Evolutionary conservation across 2,329 filamentous ascomycete species (phyloP), one percentile per base, ranked within the genome.

Genomic region (Cordyceps pruinosa): DNA sequence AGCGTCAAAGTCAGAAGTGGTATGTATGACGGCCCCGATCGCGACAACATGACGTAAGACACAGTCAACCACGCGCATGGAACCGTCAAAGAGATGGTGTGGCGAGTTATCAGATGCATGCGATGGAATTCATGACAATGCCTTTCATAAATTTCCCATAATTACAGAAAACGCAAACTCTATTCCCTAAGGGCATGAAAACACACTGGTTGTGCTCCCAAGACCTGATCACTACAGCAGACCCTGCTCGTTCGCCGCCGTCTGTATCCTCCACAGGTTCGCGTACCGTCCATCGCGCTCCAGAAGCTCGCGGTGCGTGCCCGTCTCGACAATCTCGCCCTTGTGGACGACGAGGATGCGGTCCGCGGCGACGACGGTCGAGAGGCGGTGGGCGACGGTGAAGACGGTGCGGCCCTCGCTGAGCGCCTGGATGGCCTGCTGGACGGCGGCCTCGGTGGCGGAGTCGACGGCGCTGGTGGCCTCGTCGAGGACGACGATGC

Each of bases 281-380:
- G 71, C 67, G 57, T 84, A 84, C 61, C 74, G 75, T 1, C 80
- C 80, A 3, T 72, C 72, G n/a, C 61, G 59, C 21, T 69, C 64
- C 26, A 83, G 63, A 42, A 84, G 66, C 30, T 77, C 72, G 0
- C 70, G 61, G 61, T 83, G 81, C 19, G 72, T 75, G 5, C 82
- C 81, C 32, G 72, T 70, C 64, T 84, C 79, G 23, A 77, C 69
- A 25, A 83, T 72, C 35, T 69, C 67, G 5, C 82, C 82, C 41
- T 76, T 70, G 56, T 79, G 72, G 26, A 84, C 68, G 5, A 83
- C 80, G 45, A 83, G 57, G 41, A 84, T 82, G 51, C 72, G 69
- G 59, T 84, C 78, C 0, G 80, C 75, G 2, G 17, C 73, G 21
- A 80, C 77, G 34, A 72, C 66, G 0, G 70, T 72, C 3, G 67